A percentile compares a stretch with the other conserved stretches of the same genome.
Evolutionary conservation across 345 rosid genomes (phyloP).

Genomic region (sweet orange (Citrus sinensis)): DNA sequence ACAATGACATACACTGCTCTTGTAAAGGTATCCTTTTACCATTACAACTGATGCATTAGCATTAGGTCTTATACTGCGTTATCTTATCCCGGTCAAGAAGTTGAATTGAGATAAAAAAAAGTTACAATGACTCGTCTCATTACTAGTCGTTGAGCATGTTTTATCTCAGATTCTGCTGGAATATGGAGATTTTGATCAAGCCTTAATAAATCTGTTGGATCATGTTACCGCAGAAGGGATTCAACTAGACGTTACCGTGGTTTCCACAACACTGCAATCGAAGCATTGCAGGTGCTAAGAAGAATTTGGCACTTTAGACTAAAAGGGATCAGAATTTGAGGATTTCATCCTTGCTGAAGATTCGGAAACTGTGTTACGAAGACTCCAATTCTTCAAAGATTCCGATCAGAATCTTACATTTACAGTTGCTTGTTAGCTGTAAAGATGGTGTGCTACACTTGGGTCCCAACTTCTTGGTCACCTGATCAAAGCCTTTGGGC

Average conservation of each 20-base stretch:
- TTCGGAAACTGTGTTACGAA: too few relatives aligned
- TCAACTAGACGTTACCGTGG: constrained; percentile 40
- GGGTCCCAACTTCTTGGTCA: too few relatives aligned
- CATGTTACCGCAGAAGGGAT: constrained; percentile 43
- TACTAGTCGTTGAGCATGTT: constrained; percentile 6
- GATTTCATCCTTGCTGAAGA: too few relatives aligned
- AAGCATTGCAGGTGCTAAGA: constrained; percentile 67
- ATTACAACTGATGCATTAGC: neutral
- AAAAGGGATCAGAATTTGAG: too few relatives aligned
- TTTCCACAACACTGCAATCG: constrained; percentile 46
- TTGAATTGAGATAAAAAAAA: neutral
- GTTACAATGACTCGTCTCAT: neutral
- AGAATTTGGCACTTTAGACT: too few relatives aligned
- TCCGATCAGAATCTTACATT: too few relatives aligned
- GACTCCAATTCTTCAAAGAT: too few relatives aligned
- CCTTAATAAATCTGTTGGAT: constrained; percentile 51
- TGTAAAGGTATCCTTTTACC: constrained; percentile 45
- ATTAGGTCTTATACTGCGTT: neutral
- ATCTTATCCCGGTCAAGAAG: neutral
- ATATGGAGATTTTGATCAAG: constrained; percentile 48
- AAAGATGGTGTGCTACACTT: too few relatives aligned
- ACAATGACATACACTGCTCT: constrained; percentile 47
- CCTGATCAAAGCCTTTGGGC: too few relatives aligned
- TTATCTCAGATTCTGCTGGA: constrained; percentile 39
- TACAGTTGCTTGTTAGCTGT: too few relatives aligned